Evolutionary conservation across 129 eudicot species (phyloP).

Genomic region (Artemisia argyi): DNA sequence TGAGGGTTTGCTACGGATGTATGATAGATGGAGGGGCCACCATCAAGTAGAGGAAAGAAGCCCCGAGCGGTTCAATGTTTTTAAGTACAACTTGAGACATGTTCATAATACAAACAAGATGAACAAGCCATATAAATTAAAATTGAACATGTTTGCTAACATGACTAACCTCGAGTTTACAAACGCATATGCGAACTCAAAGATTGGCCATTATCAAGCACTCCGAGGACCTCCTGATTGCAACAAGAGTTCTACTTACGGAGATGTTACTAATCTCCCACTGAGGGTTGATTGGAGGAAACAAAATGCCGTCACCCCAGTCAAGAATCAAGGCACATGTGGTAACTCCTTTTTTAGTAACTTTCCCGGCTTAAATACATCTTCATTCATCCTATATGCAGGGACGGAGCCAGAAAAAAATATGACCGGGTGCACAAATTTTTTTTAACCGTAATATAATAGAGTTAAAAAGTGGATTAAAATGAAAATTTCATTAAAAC

Average conservation of each 20-base stretch:
- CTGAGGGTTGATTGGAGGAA: constrained; percentile 58
- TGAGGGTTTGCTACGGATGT: constrained; percentile 48
- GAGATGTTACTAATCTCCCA: constrained; percentile 35
- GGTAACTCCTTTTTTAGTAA: constrained; percentile 29
- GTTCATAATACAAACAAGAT: constrained; percentile 57
- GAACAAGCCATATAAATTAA: constrained; percentile 64
- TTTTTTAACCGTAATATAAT: too few species aligned
- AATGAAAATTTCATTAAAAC: too few species aligned
- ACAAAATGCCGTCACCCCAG: constrained; percentile 43
- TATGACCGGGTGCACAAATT: too few species aligned
- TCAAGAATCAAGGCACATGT: constrained; percentile 68
- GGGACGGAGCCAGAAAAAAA: too few species aligned
- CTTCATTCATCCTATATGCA: too few species aligned
- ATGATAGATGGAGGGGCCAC: constrained; percentile 70
- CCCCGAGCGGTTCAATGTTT: constrained; percentile 55
- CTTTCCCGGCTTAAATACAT: too few species aligned
- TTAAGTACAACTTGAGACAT: constrained; percentile 50
- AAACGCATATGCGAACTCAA: constrained; percentile 47
- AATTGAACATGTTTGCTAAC: constrained; percentile 67
- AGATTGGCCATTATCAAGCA: constrained; percentile 27
- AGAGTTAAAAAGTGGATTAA: too few species aligned
- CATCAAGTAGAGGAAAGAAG: constrained; percentile 44
- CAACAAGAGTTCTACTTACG: constrained; percentile 33
- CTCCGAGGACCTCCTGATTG: constrained; percentile 31
- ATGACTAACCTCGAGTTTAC: constrained; percentile 60